Evolutionary conservation across 179 eudicot species (phyloP), one percentile per base, ranked within the genome.

Genomic region (Silene coronaria): DNA sequence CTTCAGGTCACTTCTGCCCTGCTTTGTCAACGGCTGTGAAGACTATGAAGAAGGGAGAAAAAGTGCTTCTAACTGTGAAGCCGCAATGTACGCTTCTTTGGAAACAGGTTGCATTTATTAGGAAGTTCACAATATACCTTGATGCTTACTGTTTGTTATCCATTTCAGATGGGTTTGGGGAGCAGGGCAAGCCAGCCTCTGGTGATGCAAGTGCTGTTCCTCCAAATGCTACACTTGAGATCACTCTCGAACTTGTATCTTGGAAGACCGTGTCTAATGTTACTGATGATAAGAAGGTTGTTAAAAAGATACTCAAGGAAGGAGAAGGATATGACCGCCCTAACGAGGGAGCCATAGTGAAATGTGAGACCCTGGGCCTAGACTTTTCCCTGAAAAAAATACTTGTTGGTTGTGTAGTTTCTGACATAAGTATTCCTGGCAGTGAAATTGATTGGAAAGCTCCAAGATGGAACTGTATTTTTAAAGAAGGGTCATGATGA

Each of bases 41-140:
- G 76, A 94, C 98, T 21, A 92, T 94, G 98, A 94, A 94, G 87
- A 92, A 94, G 82, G 97, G 96, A 23, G 97, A 94, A 79, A 92
- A 87, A 48, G 98, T 82, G 65, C 76, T 90, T 72, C 84, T 94
- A 10, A 78, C 86, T 4, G 98, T 94, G 26, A 94, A 87, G 80
- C 97, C 97, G 30, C 98, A 85, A 84, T 96, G 99, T 96, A 84
- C 81, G 92, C 51, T 51, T 24, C 1, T 19, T 59, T 9, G 0
- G 0, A 6, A 21, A 53, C 9, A 42, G 0, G 4, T 23, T 28
- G 32, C 0, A 63, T 57, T 16, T 6, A 24, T 22, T 57, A 24
- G 4, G 16, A 27, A 21, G 8, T 14, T 62, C 16, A 14, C 3
- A 0, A 7, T 3, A 0, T 71, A 14, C 24, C 30, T 62, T 58